These are phyloP conservation scores for Colletotrichum aenigma DNA, from an alignment of 2,329 filamentous ascomycete genomes.

Conservation along the genomic window DNA sequence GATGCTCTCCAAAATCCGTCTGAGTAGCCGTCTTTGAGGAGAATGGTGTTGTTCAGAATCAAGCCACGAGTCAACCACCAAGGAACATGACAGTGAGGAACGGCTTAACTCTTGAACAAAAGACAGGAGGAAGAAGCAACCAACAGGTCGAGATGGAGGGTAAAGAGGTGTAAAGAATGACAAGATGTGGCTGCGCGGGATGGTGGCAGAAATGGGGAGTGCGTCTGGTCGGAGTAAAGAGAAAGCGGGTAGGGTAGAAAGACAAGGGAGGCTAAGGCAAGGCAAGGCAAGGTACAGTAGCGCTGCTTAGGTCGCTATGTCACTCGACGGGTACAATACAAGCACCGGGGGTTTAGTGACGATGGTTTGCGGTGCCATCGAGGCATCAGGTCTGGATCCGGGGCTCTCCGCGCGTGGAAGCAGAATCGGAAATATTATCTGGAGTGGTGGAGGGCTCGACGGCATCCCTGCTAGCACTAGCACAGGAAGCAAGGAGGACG, in stretches of 20 bases:
- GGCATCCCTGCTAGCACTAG: conserved; percentile 31
- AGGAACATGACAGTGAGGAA: neutral
- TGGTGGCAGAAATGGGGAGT: conserved; percentile 11
- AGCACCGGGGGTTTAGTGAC: conserved; percentile 33
- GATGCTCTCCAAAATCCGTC: neutral
- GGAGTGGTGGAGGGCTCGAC: conserved; percentile 32
- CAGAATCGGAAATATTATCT: conserved; percentile 56
- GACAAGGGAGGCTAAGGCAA: conserved; percentile 28
- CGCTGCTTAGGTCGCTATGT: conserved; percentile 21
- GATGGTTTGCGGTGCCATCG: conserved; percentile 31
- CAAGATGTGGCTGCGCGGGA: conserved; percentile 9
- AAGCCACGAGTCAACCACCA: neutral
- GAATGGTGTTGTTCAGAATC: neutral
- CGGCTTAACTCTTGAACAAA: neutral
- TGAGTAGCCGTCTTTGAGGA: neutral
- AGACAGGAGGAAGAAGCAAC: neutral
- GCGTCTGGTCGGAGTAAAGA: conserved; percentile 15
- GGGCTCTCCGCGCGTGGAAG: conserved; percentile 48
- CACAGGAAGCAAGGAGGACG: conserved; percentile 39
- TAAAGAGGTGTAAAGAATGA: conserved; percentile 5
- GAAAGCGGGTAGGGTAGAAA: conserved; percentile 24
- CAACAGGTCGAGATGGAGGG: neutral
- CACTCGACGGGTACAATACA: conserved; percentile 31
- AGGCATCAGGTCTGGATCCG: conserved; percentile 30
- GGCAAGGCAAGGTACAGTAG: conserved; percentile 32